Conservation (phyloP, 129 eudicot genomes). For the Scalesia atractyloides region DNA sequence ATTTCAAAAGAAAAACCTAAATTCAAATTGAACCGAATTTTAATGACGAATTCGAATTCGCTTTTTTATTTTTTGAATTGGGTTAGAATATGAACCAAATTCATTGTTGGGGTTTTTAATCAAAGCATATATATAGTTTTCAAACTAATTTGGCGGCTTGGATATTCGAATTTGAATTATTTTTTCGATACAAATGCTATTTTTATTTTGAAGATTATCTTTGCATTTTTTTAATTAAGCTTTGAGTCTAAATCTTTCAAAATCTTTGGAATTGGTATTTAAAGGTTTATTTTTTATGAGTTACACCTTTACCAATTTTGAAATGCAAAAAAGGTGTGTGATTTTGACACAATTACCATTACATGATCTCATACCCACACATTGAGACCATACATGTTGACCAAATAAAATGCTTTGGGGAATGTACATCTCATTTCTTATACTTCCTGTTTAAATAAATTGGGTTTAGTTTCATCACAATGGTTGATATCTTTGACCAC, state of each 20-base stretch:
- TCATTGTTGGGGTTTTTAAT: too few species aligned
- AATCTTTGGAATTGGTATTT: neutral
- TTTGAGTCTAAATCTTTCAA: neutral
- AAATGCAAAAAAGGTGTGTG: neutral
- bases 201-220: too few species aligned
- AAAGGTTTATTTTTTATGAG: conserved; percentile 3
- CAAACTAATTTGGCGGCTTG: too few species aligned
- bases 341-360: conserved; percentile 20
- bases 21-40: too few species aligned
- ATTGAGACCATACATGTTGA: conserved; percentile 23
- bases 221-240: too few species aligned
- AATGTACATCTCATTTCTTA: conserved; percentile 27
- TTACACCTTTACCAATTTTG: conserved; percentile 5
- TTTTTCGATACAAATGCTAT: too few species aligned
- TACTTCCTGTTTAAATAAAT: conserved; percentile 17
- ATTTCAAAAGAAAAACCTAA: neutral
- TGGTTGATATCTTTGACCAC: conserved; percentile 37
- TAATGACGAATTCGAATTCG: too few species aligned
- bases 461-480: conserved; percentile 14
- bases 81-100: too few species aligned
- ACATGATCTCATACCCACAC: conserved; percentile 20
- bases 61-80: too few species aligned
- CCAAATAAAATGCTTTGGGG: conserved; percentile 30
- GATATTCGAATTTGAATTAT: too few species aligned
- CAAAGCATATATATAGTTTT: too few species aligned